Evolutionary conservation across 1,284 basidiomycete species (phyloP), one percentile per base, ranked within the genome.

Genomic region (Vanrija humicola): DNA sequence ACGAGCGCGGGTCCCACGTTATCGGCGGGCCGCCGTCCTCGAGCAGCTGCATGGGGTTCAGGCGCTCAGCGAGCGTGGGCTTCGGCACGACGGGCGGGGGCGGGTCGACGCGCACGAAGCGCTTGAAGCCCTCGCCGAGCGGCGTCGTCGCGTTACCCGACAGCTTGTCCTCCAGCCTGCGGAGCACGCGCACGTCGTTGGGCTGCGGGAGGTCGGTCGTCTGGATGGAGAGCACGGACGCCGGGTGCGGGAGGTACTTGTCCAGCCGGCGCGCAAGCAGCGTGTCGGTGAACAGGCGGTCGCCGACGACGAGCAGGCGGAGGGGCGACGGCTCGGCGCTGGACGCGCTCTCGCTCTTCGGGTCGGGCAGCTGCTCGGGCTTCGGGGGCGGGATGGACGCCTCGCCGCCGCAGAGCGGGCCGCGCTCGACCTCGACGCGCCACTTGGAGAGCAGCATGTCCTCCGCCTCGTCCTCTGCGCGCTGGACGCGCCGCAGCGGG

Each of bases 261-360:
- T 70, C 68, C 45, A 82, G 74, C 3, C 90, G 85, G 62, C 88
- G 87, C 6, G 91, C 88, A 68, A 97, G 80, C 44, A 96, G 83
- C 18, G 94, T 79, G 73, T 98, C 94, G 0, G 94, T 98, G 67
- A 94, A 89, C 42, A 94, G 78, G 10, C 94, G 82, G 76, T 98
- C 94, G 1, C 94, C 94, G 10, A 98, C 84, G 18, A 96, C 77
- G 56, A 96, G 77, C 34, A 96, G 79, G 18, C 67, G 54, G 58
- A 72, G 56, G 83, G 82, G 45, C 38, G 38, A 39, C 25, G 43
- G 50, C 18, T 21, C 25, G n/a, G 29, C 23, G 5, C n/a, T n/a
- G 34, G 38, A 21, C 46, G 48, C 5, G 54, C 38, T 6, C 19
- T 51, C 44, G 16, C 23, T 28, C 38, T 46, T 4, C 12, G 40